Base-by-base conservation (phyloP, 345 rosid genomes). In the Abelmoschus esculentus region DNA sequence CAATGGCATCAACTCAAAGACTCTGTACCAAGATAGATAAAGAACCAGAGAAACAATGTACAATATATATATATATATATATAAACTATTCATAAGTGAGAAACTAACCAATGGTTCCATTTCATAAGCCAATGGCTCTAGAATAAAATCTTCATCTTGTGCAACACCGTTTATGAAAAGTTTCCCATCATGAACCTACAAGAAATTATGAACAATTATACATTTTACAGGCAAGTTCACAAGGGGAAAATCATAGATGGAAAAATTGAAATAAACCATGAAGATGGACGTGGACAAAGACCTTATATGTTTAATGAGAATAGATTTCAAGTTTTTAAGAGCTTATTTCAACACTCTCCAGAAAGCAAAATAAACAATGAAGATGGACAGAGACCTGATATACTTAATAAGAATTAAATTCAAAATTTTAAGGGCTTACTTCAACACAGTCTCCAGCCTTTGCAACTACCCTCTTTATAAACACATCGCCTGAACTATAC, bases 381-480 rank as follows among this genome's bases (percentile, higher is more conserved):
- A 68, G n/a, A 66, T 54, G 59, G 70, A 19, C 19, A 70, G 64
- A 66, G 75, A 80, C 70, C 44, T 67, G 17, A 28, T 53, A 13
- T 31, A 56, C 47, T 7, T 4, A 49, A 76, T 47, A 31, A 66
- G 6, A 52, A 80, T 57, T 61, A 81, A 71, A 26, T 62, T 58
- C 42, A 63, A 50, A 73, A 47, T 78, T 32, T 61, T 60, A 72
- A 74, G 61, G 19, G 73, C 91, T 86, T 85, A 90, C 98, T 76
- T 90, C 88, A 67, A 93, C 92, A 78, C 66, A 77, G 67, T 93
- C 98, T 60, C 97, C 96, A 63, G 85, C 95, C 75, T 80, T 87
- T 5, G 98, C 98, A 62, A 93, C 98, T 67, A 93, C 80, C 80
- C 98, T 89, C 75, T 93, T 93, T 18, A 93, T 89, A 77, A 90